Base-by-base conservation (phyloP, 495 filamentous ascomycete genomes). In the Aspergillus mulundensis region DNA sequence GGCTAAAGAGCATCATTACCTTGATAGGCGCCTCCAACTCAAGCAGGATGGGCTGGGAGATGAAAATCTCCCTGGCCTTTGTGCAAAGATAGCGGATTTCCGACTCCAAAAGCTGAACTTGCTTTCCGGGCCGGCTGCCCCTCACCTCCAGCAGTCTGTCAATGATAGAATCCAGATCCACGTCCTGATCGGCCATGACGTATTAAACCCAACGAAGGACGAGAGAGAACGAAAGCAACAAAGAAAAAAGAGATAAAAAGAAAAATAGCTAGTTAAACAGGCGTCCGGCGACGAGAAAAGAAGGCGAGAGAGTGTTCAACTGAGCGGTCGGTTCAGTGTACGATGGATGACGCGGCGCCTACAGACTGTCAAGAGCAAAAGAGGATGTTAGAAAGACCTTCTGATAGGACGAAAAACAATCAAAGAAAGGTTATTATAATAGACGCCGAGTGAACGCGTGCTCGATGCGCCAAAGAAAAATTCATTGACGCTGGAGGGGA, bases 101-200 rank as follows among this genome's bases (percentile, higher is more conserved):
- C 51, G 90, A 86, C 71, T 98, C 94, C 59, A 96, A 78, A 58
- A 98, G 84, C 74, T 98, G 94, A 39, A 98, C 95, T 76, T 97
- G 94, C 78, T 98, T 98, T 60, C 94, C 94, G 50, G 94, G 94
- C 69, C 94, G 83, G 81, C 93, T 97, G 65, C 94, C 94, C 78
- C 94, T 86, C 74, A 98, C 94, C 78, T 98, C 94, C 64, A 98
- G 78, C 71, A 98, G 83, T 76, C 94, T 84, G 73, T 98, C 94
- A 74, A 98, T 98, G 81, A 98, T 95, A 64, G 94, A 97, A 72
- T 98, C 95, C 77, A 98, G 82, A 78, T 98, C 95, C 73, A 97
- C 92, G 72, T 98, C 94, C 74, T 91, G 84, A 77, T 97, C 95
- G 77, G 95, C 92, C 94, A 98, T 98, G 67, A 70, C 73, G 70